Base-by-base conservation (phyloP, 129 eudicot species). In the Flaveria brownii region DNA sequence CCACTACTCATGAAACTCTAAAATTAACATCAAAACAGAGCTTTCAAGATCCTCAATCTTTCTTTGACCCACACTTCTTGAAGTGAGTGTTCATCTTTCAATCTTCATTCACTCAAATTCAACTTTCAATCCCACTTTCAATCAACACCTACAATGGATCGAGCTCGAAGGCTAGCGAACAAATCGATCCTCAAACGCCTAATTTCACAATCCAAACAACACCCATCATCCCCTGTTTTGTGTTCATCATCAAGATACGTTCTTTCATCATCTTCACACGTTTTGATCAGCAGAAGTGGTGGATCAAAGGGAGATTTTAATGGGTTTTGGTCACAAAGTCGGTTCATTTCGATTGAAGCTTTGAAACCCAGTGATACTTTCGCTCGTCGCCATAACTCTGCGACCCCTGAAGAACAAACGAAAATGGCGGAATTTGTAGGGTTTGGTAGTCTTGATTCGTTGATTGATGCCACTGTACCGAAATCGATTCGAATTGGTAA, bases 391-490 rank as follows among this genome's bases (percentile, higher is more conserved):
- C 98, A 93, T 72, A 90, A 93, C 88, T 93, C 98, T 4, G 95
- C 96, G 25, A 90, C 97, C 60, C 88, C 87, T 4, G 91, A 82
- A 14, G 92, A 93, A 7, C 90, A 90, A 72, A 33, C 84, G 13
- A 90, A 85, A 67, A 93, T 93, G 98, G 86, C 97, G 4, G 72
- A 93, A 51, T 83, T 76, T 68, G 87, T 85, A 18, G 98, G 98
- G 49, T 93, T 83, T 65, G 1, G 59, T 2, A 88, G 23, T 36
- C 86, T 93, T 2, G 97, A 93, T 79, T 52, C 85, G 0, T 80
- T 93, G 0, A 85, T 90, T 25, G 95, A 90, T 72, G 96, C 98
- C 28, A 93, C 98, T 13, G 98, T 93, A 9, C 98, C 98, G 41
- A 88, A 85, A 85, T 86, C 97, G 2, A 93, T 93, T 13, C 84